Conservation (phyloP, 257 asterid species). For the Misopates orontium region DNA sequence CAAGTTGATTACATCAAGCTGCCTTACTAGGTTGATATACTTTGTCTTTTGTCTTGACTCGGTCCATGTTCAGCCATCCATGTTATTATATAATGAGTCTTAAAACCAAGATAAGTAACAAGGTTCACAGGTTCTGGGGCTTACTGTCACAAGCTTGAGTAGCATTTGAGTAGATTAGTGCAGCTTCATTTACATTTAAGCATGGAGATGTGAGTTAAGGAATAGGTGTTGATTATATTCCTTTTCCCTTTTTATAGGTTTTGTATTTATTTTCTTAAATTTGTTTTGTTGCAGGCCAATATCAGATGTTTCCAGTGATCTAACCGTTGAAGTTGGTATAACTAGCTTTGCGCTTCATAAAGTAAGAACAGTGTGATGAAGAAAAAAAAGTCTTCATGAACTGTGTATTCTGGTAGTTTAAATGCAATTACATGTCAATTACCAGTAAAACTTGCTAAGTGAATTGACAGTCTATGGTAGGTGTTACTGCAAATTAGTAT, state of each 20-base stretch:
- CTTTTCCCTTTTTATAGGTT: constrained; percentile 1
- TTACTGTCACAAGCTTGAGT: constrained; percentile 17
- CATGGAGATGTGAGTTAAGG: constrained; percentile 38
- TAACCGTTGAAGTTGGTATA: constrained; percentile 77
- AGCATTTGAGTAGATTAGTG: neutral
- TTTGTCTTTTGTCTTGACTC: constrained; percentile 13
- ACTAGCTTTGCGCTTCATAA: constrained; percentile 84
- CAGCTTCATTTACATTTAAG: constrained; percentile 11
- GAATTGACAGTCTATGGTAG: no score
- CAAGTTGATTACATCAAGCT: no score
- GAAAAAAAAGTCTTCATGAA: neutral
- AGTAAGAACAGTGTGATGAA: constrained; percentile 45
- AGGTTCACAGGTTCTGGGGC: constrained; percentile 27
- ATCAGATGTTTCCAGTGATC: constrained; percentile 96
- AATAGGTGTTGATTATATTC: constrained; percentile 18
- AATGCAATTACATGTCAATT: neutral
- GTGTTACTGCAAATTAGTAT: no score
- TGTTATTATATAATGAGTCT: constrained; percentile 18
- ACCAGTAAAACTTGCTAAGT: no score
- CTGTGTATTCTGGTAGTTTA: neutral
- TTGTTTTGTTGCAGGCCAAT: constrained; percentile 73
- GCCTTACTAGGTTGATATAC: neutral
- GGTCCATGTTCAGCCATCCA: constrained; percentile 24
- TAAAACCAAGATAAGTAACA: constrained; percentile 20
- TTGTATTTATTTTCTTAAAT: constrained; percentile 7